Evolutionary conservation across 805 yeast genomes (phyloP), one percentile per base, ranked within the genome.

Genomic region (Yarrowia yakushimensis): DNA sequence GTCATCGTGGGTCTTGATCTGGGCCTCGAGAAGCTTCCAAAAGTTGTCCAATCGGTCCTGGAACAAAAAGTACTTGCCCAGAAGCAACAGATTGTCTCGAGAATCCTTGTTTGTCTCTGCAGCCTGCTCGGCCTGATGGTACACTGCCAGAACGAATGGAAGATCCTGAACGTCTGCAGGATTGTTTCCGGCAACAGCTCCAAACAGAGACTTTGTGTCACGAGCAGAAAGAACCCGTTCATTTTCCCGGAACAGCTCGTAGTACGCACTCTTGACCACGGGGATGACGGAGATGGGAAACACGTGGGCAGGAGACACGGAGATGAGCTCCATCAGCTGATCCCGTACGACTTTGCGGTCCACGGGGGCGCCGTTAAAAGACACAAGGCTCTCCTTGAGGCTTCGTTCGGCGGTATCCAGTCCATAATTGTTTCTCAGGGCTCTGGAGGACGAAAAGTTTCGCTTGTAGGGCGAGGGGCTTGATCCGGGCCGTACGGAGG

Each of bases 71-170:
- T 39, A 55, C 28, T 55, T 55, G 36, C 60, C 60, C 37, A 55
- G 60, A 17, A 55, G 46, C 48, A 55, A 10, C 10, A 55, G 10
- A 15, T 55, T 37, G 59, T 50, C 59, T 4, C 59, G n/a, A 2
- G 59, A 50, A 33, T 50, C 59, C 8, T 27, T 11, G 13, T 37
- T 13, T 2, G 60, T 28, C 22, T 55, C 37, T 1, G 60, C 60
- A 5, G 48, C 60, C 45, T 55, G 45, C 13, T 55, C 60, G 28
- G 60, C 60, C 48, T 55, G 60, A 6, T 55, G 60, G 48, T 55
- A 55, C 11, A 41, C 60, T 4, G 60, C 60, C 37, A 55, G 37
- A 13, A 55, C 48, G 20, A 55, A 55, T 7, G 48, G 48, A 15
- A 55, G 9, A 22, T 55, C 60, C 37, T 37, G 48, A 12, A 55